These are phyloP conservation scores for Gossypium lobatum DNA, from an alignment of 441 rosid species.

Conservation along the genomic window DNA sequence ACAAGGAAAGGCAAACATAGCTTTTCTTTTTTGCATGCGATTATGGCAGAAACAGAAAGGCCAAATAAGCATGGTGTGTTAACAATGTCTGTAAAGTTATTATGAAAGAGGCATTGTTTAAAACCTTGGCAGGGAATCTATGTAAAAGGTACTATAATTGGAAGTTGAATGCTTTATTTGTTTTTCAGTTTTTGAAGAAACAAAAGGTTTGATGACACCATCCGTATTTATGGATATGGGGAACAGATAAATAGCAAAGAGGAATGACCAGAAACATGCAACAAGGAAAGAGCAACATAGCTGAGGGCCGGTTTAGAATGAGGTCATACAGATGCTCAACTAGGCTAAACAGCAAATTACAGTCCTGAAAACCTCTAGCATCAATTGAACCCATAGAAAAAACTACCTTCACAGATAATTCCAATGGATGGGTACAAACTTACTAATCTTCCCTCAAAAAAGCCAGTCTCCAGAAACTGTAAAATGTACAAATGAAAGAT, in stretches of 20 bases:
- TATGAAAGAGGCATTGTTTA: background rate
- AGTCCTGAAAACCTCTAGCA: background rate
- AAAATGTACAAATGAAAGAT: background rate
- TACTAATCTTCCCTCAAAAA: background rate
- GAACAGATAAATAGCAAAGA: background rate
- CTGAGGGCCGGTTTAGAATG: background rate
- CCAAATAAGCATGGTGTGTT: background rate
- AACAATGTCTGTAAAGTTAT: background rate
- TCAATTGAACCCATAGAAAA: background rate
- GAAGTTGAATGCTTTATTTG: background rate
- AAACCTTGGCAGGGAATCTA: background rate
- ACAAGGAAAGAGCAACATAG: conserved; percentile 1
- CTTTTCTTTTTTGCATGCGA: background rate
- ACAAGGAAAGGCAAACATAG: background rate
- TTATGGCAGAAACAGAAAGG: background rate
- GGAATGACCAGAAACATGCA: background rate
- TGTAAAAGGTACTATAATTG: background rate
- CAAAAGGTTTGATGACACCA: background rate
- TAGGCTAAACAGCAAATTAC: background rate
- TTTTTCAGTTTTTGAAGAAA: background rate
- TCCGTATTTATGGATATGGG: background rate
- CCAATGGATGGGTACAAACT: background rate
- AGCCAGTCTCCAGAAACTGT: background rate
- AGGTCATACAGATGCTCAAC: background rate
- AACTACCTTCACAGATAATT: background rate